Conservation (phyloP, 1,284 basidiomycete genomes). For the Gastroboletus turbinatus region DNA sequence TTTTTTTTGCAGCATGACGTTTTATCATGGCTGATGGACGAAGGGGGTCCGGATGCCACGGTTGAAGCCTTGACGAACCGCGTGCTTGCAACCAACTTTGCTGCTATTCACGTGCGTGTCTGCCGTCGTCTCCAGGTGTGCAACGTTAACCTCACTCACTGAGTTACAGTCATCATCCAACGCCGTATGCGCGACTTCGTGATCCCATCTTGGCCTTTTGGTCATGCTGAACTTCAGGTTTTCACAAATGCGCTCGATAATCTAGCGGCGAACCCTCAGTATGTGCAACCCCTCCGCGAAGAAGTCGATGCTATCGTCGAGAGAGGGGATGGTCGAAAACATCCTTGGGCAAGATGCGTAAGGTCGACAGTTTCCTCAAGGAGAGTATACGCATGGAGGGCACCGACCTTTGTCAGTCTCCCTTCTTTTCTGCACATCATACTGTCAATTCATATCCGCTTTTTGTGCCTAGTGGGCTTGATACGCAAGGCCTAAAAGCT, state of each 20-base stretch:
- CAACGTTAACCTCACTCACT: not conserved
- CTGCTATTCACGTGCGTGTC: constrained; percentile 34
- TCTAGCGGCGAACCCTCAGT: constrained; percentile 39
- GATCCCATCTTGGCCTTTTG: not conserved
- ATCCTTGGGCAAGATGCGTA: constrained; percentile 40
- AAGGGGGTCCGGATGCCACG: constrained; percentile 31
- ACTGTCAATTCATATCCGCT: not conserved
- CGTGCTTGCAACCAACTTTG: constrained; percentile 39
- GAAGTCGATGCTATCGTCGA: constrained; percentile 40
- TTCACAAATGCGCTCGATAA: constrained; percentile 38
- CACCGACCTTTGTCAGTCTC: constrained; percentile 25
- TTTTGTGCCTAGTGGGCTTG: constrained; percentile 28
- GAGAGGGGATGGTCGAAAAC: constrained; percentile 42
- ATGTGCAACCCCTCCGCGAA: constrained; percentile 38
- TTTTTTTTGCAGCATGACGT: constrained; percentile 39
- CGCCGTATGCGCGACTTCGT: constrained; percentile 3
- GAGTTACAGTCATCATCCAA: constrained; percentile 10
- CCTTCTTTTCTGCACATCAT: too few species aligned
- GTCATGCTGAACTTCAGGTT: constrained; percentile 8
- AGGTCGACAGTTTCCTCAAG: constrained; percentile 47
- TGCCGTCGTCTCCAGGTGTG: not conserved
- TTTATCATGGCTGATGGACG: constrained; percentile 45
- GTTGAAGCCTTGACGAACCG: constrained; percentile 32
- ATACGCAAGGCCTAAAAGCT: constrained; percentile 35
- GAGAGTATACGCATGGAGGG: constrained; percentile 40